phyloP scores from a whole-genome alignment of 495 filamentous ascomycete genomes.

The Apodospora peruviana region DNA sequence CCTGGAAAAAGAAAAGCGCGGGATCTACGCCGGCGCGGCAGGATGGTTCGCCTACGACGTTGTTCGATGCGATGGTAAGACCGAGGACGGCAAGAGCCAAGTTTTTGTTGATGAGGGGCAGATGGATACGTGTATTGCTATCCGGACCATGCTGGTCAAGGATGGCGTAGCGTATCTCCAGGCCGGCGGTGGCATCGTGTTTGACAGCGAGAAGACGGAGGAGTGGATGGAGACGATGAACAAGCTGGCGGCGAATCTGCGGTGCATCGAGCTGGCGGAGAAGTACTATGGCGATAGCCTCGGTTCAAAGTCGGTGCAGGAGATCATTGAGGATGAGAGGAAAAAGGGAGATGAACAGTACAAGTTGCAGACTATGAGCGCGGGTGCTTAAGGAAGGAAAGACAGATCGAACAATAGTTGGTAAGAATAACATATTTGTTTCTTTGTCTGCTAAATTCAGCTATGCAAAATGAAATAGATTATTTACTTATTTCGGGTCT shows the following conservation, averaged over 20 bases:
- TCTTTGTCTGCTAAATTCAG: no score
- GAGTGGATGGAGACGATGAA: conserved; percentile 98
- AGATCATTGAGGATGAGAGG: conserved; percentile 30
- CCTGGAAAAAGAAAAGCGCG: conserved; percentile 85
- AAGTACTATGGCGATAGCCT: conserved; percentile 49
- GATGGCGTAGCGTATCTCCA: conserved; percentile 88
- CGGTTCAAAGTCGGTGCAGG: conserved; percentile 26
- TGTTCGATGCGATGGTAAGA: conserved; percentile 38
- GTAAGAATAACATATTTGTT: no score
- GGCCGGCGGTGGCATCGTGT: conserved; percentile 95
- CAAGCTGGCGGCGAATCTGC: conserved; percentile 84
- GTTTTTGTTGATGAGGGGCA: conserved; percentile 55
- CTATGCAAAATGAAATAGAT: no score
- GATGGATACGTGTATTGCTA: conserved; percentile 98
- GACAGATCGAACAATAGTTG: no score
- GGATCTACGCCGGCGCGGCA: conserved; percentile 94
- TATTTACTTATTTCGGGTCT: no score
- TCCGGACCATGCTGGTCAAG: conserved; percentile 93
- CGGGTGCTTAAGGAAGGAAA: no score
- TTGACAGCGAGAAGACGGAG: conserved; percentile 88
- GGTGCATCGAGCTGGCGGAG: conserved; percentile 80
- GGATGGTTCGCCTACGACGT: conserved; percentile 79
- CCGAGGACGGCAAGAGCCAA: conserved; percentile 8
- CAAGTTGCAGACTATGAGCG: conserved; percentile 13
- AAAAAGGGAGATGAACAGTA: conserved; percentile 29